phyloP scores from a whole-genome alignment of 2,329 filamentous ascomycete species.

The Sclerotinia minor region DNA sequence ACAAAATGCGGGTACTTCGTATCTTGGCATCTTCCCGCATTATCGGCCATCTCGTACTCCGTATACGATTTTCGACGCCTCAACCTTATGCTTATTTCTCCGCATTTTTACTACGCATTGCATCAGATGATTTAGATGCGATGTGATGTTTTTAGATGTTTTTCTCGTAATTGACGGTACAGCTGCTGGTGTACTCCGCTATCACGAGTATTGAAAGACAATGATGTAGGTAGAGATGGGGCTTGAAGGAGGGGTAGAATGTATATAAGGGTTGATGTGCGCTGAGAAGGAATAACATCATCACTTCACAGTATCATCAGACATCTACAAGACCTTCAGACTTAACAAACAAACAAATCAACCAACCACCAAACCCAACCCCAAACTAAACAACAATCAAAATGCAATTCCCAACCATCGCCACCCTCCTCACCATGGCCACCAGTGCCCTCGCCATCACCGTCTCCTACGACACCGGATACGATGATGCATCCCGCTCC shows the following conservation, averaged over 20 bases:
- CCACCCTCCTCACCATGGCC: constrained; percentile 43
- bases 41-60: no score
- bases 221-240: neutral
- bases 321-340: neutral
- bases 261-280: constrained; percentile 18
- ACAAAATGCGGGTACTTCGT: no score
- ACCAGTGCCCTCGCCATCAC: constrained; percentile 44
- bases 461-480: constrained; percentile 72
- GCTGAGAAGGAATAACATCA: neutral
- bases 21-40: no score
- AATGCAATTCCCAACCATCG: constrained; percentile 49
- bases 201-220: constrained; percentile 18
- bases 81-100: constrained; percentile 18
- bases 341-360: neutral
- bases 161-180: constrained; percentile 10
- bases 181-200: neutral
- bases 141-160: neutral
- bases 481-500: constrained; percentile 60
- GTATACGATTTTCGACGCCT: no score
- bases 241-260: neutral
- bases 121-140: constrained; percentile 2
- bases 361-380: neutral
- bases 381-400: constrained; percentile 32
- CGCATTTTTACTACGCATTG: neutral
- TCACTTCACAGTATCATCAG: neutral